Evolutionary conservation across 495 filamentous ascomycete species (phyloP), one percentile per base, ranked within the genome.

Genomic region (Neurospora sp.): DNA sequence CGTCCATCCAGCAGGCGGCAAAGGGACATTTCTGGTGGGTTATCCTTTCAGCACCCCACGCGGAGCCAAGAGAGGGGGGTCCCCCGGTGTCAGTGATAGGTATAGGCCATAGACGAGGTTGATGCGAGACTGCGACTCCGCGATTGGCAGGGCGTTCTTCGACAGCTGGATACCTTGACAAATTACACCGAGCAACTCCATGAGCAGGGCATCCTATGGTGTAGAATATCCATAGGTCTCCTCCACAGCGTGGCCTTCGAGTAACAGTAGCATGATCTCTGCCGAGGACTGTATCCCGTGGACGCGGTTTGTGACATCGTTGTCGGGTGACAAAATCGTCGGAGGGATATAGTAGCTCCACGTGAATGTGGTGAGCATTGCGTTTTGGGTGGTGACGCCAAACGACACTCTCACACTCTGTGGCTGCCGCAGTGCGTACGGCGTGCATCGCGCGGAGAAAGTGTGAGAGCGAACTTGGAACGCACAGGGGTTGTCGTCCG

Each of bases 401-500:
- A 65, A 65, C 27, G 53, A 65, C 3, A 37, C 53, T 65, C 53
- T 37, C 27, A 35, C 48, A 59, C 22, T 59, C 48, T 59, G 48
- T 59, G 48, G 48, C 48, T 59, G 53, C 53, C 12, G 53, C 27
- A 14, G 31, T 65, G 53, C 27, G 53, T 65, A 65, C 53, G 53
- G 27, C 27, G 53, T 65, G 53, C 27, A 35, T 65, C 27, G 53
- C 53, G 22, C 12, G 53, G 53, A 65, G 53, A 65, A 37, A 71
- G 72, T 40, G 65, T 53, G 41, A 69, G 71, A 68, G 20, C 74
- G 69, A 74, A 69, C 69, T 42, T 41, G 31, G 20, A 48, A 31
- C 20, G 44, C 35, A 71, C 77, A 80, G 73, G 80, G 80, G 72
- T 80, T 72, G 59, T 37, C 69, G 69, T 79, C 73, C 69, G 75